A percentile compares a stretch with the other conserved stretches of the same genome.
Evolutionary conservation across 306 rosid genomes (phyloP).

Genomic region (Biancaea sappan): DNA sequence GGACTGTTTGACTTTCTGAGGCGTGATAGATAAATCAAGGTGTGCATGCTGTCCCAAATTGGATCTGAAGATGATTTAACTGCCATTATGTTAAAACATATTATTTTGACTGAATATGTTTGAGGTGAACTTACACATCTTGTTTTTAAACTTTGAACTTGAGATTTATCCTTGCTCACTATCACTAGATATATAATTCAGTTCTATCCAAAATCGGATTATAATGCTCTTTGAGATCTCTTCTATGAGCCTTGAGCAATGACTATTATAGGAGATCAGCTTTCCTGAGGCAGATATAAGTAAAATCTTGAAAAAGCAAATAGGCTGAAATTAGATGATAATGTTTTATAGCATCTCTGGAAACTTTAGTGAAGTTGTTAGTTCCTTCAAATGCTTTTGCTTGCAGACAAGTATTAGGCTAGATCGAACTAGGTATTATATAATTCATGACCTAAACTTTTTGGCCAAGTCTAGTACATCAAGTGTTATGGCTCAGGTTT

Average conservation of each 20-base stretch:
- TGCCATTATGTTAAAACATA: neutral
- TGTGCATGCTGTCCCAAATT: slow-evolving; percentile 6
- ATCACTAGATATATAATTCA: neutral
- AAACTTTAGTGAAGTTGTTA: no score
- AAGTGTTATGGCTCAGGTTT: no score
- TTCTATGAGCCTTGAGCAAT: neutral
- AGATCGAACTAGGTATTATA: no score
- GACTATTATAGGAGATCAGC: neutral
- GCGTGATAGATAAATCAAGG: slow-evolving; percentile 58
- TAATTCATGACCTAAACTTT: no score
- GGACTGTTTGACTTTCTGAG: slow-evolving; percentile 62
- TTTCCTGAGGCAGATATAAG: no score
- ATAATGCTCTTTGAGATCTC: neutral
- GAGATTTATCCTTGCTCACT: neutral
- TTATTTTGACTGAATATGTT: neutral
- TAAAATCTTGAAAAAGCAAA: no score
- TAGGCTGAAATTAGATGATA: neutral
- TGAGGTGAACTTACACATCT: neutral
- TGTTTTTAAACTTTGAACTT: neutral
- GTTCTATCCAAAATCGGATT: no score
- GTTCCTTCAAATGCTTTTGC: no score
- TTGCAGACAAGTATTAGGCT: no score
- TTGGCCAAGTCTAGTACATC: no score
- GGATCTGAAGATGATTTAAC: neutral
- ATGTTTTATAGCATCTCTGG: neutral